Base-by-base conservation (phyloP, 2,329 filamentous ascomycete species). In the Paracoccidioides lutzii region DNA sequence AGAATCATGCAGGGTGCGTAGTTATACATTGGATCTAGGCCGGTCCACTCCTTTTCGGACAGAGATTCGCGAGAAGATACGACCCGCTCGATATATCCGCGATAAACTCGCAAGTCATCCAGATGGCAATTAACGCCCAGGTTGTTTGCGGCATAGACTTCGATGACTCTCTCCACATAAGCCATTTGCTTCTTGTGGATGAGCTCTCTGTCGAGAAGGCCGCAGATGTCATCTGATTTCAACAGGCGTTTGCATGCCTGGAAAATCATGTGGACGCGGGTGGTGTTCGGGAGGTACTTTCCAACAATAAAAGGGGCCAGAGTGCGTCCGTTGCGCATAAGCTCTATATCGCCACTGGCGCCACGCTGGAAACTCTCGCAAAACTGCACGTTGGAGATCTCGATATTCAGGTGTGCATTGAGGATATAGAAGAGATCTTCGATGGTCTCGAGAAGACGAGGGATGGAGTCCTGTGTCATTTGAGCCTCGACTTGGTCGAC, bases 341-440 rank as follows among this genome's bases (percentile, higher is more conserved):
- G 55, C 10, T 56, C 55, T 30, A 57, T 12, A n/a, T 60, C 62
- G 6, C 62, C 5, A 15, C 22, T 61, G 22, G 62, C 51, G 44
- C 65, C 62, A 15, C 64, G 57, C 22, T 61, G 58, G 55, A 67
- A 71, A 14, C 62, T 64, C 42, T 64, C 56, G 55, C 66, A 70
- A 22, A 72, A 64, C 22, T 73, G 67, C 33, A 69, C 62, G 15
- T 62, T 67, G 5, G 64, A 64, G 40, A 72, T 66, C 53, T 73
- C 71, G 45, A 69, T 63, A n/a, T 67, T 62, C 5, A 73, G 49
- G 38, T 69, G 64, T 2, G 70, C 62, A 53, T 70, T 71, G 30
- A 71, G 53, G 9, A 65, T 61, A 54, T 72, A 71, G 53, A 65
- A 73, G 6, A 73, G 61, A 32, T 67, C 66, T 52, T 73, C 69